Base-by-base conservation (phyloP, 2,329 filamentous ascomycete species). In the Chaetomiaceae sp. region DNA sequence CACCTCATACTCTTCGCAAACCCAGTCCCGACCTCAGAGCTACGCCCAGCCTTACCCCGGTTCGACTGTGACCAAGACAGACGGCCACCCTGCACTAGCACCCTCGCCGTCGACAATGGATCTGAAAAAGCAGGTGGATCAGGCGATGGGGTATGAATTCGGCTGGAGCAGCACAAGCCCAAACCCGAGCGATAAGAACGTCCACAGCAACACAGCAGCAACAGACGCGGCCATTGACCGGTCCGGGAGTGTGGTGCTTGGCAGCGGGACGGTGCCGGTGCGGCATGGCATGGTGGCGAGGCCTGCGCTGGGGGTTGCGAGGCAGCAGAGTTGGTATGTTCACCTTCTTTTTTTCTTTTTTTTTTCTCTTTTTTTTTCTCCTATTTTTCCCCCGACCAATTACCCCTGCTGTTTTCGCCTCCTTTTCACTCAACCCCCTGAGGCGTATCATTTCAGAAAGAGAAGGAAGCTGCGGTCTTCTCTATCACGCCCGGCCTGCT, bases 61-160 rank as follows among this genome's bases (percentile, higher is more conserved):
- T 11, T 9, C 14, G 5, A 27, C 25, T 27, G n/a, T n/a, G n/a
- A 27, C 25, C 27, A 12, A 11, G 3, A 4, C 27, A 7, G 4
- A 7, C 27, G 27, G 5, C 27, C 20, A 55, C 61, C 63, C 40
- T 61, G 65, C 53, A 65, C 64, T 4, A 56, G 63, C 33, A 67
- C 42, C 38, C 22, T 20, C 25, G 22, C 25, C 22, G 20, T 65
- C 52, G 63, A 65, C 37, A 51, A 23, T 39, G 14, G 27, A 57
- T 36, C 45, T 60, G 3, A 67, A 60, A 47, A 50, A 27, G 56
- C 60, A 57, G 47, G 59, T 71, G 20, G 68, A 71, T 54, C 60
- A 62, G 14, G 68, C 66, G n/a, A 60, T 71, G 29, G 59, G 61
- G 6, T 49, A 53, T 15, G 70, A 70, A 51, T 68, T 72, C 36